phyloP scores from a whole-genome alignment of 2,329 filamentous ascomycete species.

The Venturia oleaginea region DNA sequence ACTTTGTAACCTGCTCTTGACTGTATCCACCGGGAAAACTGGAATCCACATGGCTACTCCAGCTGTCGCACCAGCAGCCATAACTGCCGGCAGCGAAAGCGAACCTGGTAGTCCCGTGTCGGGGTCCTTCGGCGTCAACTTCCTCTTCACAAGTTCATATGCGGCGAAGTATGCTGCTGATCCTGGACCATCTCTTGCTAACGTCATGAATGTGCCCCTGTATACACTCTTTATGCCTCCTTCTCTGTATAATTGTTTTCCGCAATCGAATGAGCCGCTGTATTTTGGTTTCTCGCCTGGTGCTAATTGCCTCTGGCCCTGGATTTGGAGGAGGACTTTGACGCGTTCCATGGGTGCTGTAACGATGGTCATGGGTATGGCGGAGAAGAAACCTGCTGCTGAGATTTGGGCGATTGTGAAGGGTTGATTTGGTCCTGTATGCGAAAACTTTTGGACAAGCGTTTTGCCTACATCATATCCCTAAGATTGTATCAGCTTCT shows the following conservation, averaged over 20 bases:
- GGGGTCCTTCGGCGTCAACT: slow-evolving; percentile 72
- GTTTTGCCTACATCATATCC: slow-evolving; percentile 94
- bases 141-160: slow-evolving; percentile 91
- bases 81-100: slow-evolving; percentile 72
- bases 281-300: slow-evolving; percentile 92
- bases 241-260: slow-evolving; percentile 83
- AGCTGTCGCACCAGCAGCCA: slow-evolving; percentile 77
- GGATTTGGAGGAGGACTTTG: slow-evolving; percentile 96
- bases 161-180: slow-evolving; percentile 93
- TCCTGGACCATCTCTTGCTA: slow-evolving; percentile 88
- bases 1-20: slow-evolving; percentile 90
- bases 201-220: slow-evolving; percentile 79
- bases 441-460: slow-evolving; percentile 62
- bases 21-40: slow-evolving; percentile 93
- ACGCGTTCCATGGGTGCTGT: slow-evolving; percentile 99
- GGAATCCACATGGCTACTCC: slow-evolving; percentile 99
- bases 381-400: slow-evolving; percentile 85
- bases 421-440: slow-evolving; percentile 52
- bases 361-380: slow-evolving; percentile 93
- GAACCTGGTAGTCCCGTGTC: slow-evolving; percentile 62
- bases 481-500: slow-evolving; percentile 35
- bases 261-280: slow-evolving; percentile 77
- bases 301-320: slow-evolving; percentile 76
- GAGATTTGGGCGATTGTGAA: slow-evolving; percentile 83
- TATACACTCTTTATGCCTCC: slow-evolving; percentile 89